Evolutionary conservation across 2,329 filamentous ascomycete species (phyloP).

Genomic region (Dactylonectria estremocensis): DNA sequence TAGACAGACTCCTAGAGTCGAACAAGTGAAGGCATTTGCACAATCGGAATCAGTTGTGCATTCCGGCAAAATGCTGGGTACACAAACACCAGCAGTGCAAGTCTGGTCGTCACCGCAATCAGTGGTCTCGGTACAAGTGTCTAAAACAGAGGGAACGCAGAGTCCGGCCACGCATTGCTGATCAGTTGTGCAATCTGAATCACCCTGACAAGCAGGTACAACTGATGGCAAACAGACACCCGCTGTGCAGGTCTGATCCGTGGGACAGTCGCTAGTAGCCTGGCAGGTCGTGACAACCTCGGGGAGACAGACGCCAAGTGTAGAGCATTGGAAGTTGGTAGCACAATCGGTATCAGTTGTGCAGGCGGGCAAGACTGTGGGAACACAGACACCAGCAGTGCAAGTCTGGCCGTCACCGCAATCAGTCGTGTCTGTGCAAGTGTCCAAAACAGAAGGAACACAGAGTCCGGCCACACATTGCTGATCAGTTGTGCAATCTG

Average conservation of each 20-base stretch:
- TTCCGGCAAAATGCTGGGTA: neutral
- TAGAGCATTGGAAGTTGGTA: neutral
- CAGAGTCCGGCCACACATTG: conserved; percentile 11
- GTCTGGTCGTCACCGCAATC: neutral
- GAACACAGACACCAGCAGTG: conserved; percentile 13
- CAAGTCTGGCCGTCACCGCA: conserved; percentile 8
- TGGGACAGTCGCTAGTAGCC: neutral
- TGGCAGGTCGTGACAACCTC: conserved; percentile 3
- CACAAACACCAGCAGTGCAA: conserved; percentile 17
- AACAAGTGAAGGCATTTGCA: neutral
- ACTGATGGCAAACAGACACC: conserved; percentile 13
- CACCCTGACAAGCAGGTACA: neutral
- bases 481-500: neutral
- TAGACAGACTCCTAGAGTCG: conserved; percentile 12
- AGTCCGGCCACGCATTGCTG: conserved; percentile 10
- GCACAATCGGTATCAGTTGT: neutral
- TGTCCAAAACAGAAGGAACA: neutral
- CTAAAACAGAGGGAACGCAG: neutral
- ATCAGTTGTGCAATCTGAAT: neutral
- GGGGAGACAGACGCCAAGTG: conserved; percentile 13
- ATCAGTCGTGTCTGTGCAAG: neutral
- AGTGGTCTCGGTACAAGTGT: conserved; percentile 4
- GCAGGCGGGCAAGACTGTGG: conserved; percentile 7
- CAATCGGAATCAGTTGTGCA: conserved; percentile 11
- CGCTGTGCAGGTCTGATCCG: neutral